Evolutionary conservation across 1,139 yeast genomes (phyloP).

Genomic region (Kurtzmaniella quercitrusa): DNA sequence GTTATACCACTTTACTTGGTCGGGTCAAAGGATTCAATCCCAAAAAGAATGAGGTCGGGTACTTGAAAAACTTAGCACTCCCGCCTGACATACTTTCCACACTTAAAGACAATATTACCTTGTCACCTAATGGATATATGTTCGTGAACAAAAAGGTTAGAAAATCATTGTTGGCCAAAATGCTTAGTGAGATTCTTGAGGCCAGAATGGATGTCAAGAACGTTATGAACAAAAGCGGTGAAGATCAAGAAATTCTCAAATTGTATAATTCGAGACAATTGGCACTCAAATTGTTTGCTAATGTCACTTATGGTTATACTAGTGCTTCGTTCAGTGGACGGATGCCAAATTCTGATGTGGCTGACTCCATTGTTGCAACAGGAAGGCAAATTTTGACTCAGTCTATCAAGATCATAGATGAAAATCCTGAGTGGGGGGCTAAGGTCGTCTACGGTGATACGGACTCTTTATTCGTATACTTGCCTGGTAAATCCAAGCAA

Average conservation of each 20-base stretch:
- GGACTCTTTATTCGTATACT: conserved; percentile 83
- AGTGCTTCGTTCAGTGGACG: conserved; percentile 94
- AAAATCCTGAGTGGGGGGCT: conserved; percentile 66
- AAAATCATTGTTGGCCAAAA: conserved; percentile 71
- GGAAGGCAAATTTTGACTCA: conserved; percentile 79
- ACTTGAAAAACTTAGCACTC: conserved; percentile 39
- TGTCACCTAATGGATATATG: conserved; percentile 86
- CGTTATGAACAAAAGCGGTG: conserved; percentile 54
- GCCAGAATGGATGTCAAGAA: conserved; percentile 75
- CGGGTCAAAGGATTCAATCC: conserved; percentile 52
- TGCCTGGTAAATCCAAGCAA: conserved; percentile 73
- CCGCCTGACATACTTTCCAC: conserved; percentile 56
- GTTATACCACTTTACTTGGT: conserved; percentile 86
- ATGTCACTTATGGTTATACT: conserved; percentile 93
- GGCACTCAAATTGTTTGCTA: conserved; percentile 86
- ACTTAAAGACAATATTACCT: conserved; percentile 47
- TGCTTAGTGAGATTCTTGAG: conserved; percentile 79
- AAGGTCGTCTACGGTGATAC: conserved; percentile 97
- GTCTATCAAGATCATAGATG: conserved; percentile 68
- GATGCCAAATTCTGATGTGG: conserved; percentile 94
- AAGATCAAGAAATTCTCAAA: conserved; percentile 43
- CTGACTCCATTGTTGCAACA: conserved; percentile 90
- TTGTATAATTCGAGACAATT: conserved; percentile 74
- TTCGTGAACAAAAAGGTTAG: conserved; percentile 66
- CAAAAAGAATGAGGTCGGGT: conserved; percentile 37